Evolutionary conservation across 495 filamentous ascomycete genomes (phyloP), one percentile per base, ranked within the genome.

Genomic region (Peziza echinospora): DNA sequence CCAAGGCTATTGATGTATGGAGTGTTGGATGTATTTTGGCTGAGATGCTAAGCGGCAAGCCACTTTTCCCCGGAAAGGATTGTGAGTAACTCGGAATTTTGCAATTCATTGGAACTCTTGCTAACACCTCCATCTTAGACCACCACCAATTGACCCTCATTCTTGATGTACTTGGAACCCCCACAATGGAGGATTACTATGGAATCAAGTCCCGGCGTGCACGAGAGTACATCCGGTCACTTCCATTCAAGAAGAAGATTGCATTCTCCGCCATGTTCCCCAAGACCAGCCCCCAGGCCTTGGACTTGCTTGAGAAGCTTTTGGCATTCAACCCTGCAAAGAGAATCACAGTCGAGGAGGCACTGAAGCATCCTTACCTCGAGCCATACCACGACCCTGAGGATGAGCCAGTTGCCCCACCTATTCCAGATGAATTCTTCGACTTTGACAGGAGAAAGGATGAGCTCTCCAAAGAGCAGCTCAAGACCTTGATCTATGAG

Each of bases 191-290:
- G 62, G 91, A 99, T 57, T 99, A 99, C 71, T 99, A 99, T 51
- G 91, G 91, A 46, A 99, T 99, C 75, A 96, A 96, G 65, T 99
- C 91, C 34, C 82, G 91, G 48, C 81, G 91, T 52, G 91, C 91
- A 22, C 78, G 91, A 50, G 91, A 99, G 65, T 99, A 99, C 65
- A 99, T 99, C 62, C 85, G 91, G 34, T 93, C 86, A 41, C 77
- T 99, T 28, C 91, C 91, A n/a, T 99, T 99, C 71, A 99, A 96
- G 76, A 99, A 99, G 80, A 94, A 93, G 74, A 87, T 96, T 43
- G 87, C 91, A 0, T 91, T 94, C 77, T 82, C 85, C 58, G 78
- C 78, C 28, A 77, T 99, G 66, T 99, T 99, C 72, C 91, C 89
- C 48, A 92, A 93, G 69, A 93, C 85, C 37, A 89, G 84, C 30